Base-by-base conservation (phyloP, 1,139 yeast genomes). In the Hemisphaericaspora subhashii region DNA sequence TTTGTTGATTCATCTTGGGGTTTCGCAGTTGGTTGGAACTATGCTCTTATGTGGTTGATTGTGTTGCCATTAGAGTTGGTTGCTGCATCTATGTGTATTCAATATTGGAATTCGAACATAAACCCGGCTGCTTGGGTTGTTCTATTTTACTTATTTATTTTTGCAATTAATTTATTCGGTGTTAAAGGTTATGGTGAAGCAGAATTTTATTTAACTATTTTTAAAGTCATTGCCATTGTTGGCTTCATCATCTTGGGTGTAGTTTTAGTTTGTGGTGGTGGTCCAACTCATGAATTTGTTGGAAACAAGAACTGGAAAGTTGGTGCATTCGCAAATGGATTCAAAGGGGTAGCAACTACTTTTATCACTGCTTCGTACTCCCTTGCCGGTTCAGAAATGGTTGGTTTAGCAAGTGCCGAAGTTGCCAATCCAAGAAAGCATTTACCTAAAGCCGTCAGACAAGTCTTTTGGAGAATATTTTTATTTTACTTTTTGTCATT, bases 1-100 rank as follows among this genome's bases (percentile, higher is more conserved):
- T 82, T 86, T 49, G 67, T 87, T 30, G 94, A 86, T 52, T 74
- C 79, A 3, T 82, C 88, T 7, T 79, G 89, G 80, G 94, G 94
- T 8, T 83, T 84, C 55, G 79, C 87, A 23, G 78, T 82, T 48
- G 85, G 89, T 36, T 83, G 89, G 88, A 84, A 84, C 60, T 87
- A 86, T 58, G 84, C 82, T 40, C 59, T 86, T 53, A 88, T 83
- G 67, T 86, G 94, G 92, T 62, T 86, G 33, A 78, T 85, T 43
- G 84, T 84, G 17, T 65, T 85, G 44, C 92, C 95, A 0, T 64
- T 85, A 44, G 95, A 86, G 55, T 61, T 86, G 43, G 86, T 83
- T 34, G 88, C 94, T 13, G 86, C 92, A 3, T 75, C 90, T 1
- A 75, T 85, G 64, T 78, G 86, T 12, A 74, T 83, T 41, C 71